Conservation (phyloP, 2,329 filamentous ascomycete species). For the Aspergillus sp. region DNA sequence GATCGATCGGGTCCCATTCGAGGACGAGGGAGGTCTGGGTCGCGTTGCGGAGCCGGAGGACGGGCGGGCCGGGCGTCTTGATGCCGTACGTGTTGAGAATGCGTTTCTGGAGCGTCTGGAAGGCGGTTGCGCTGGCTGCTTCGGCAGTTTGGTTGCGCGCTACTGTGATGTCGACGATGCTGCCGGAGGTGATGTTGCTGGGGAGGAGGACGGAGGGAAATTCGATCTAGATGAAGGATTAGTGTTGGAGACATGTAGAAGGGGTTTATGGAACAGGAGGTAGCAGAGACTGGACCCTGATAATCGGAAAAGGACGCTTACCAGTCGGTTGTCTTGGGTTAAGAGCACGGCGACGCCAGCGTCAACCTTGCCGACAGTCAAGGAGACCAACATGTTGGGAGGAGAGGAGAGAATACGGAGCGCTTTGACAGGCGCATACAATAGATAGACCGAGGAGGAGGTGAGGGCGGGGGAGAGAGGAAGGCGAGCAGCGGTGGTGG, state of each 20-base stretch:
- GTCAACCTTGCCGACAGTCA: slow-evolving; percentile 99
- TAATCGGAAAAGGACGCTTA: slow-evolving; percentile 47
- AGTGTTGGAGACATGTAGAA: background rate
- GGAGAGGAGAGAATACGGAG: background rate
- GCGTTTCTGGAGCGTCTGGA: slow-evolving; percentile 80
- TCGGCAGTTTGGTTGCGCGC: slow-evolving; percentile 81
- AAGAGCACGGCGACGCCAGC: slow-evolving; percentile 95
- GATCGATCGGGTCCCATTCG: slow-evolving; percentile 93
- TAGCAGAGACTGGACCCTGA: background rate
- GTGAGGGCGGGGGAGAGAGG: slow-evolving; percentile 9
- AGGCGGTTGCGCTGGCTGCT: slow-evolving; percentile 67
- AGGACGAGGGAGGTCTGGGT: slow-evolving; percentile 98
- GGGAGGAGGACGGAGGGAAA: slow-evolving; percentile 97
- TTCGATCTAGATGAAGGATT: slow-evolving; percentile 69
- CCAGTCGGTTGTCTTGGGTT: slow-evolving; percentile 93
- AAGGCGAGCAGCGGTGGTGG: slow-evolving; percentile 3
- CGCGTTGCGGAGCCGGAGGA: slow-evolving; percentile 89
- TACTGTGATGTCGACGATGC: slow-evolving; percentile 97
- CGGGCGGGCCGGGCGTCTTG: slow-evolving; percentile 69
- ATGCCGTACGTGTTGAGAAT: slow-evolving; percentile 87
- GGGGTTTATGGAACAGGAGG: background rate
- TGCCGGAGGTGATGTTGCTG: slow-evolving; percentile 89
- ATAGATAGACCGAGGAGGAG: slow-evolving; percentile 1
- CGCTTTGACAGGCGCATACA: slow-evolving; percentile 5
- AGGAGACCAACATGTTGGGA: slow-evolving; percentile 80